Percentiles rank a stretch among this genome's conserved stretches.
Conservation (phyloP, 352 stramenopile species). For the Phytophthora quininea region DNA sequence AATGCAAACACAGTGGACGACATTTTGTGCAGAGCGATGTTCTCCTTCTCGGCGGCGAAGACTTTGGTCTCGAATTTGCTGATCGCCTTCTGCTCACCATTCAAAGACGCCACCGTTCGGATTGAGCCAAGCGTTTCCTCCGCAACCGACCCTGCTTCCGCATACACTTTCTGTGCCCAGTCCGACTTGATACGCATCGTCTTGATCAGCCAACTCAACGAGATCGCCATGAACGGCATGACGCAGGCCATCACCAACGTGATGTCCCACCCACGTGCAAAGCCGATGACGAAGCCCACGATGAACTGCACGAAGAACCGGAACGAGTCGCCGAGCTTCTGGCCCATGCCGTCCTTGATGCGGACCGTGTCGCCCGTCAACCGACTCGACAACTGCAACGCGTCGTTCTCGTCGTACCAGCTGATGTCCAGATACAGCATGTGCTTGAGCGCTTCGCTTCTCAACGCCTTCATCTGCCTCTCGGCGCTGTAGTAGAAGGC, state of each 20-base stretch:
- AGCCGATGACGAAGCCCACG: conserved; percentile 49
- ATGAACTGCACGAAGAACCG: conserved; percentile 46
- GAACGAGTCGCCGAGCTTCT: conserved; percentile 54
- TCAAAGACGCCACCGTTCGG: conserved; percentile 54
- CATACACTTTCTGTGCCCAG: conserved; percentile 48
- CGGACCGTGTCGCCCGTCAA: conserved; percentile 60
- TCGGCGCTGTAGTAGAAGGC: conserved; percentile 38
- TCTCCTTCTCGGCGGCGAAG: conserved; percentile 31
- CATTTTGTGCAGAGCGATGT: conserved; percentile 37
- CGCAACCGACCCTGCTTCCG: conserved; percentile 50
- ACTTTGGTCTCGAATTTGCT: conserved; percentile 39
- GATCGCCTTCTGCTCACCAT: conserved; percentile 48
- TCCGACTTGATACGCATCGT: conserved; percentile 9
- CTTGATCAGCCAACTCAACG: conserved; percentile 41
- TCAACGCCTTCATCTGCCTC: conserved; percentile 52
- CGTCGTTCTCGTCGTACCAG: conserved; percentile 56
- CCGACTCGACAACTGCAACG: conserved; percentile 46
- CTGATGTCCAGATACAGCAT: conserved; percentile 59
- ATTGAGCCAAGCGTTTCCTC: conserved; percentile 64
- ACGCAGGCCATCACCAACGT: conserved; percentile 51
- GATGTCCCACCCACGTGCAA: conserved; percentile 52
- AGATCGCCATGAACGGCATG: conserved; percentile 50
- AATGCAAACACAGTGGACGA: conserved; percentile 31
- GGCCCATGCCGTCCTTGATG: conserved; percentile 65
- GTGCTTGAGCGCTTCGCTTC: conserved; percentile 35